Conservation (phyloP, 441 rosid species). For the Monsonia emarginata region DNA sequence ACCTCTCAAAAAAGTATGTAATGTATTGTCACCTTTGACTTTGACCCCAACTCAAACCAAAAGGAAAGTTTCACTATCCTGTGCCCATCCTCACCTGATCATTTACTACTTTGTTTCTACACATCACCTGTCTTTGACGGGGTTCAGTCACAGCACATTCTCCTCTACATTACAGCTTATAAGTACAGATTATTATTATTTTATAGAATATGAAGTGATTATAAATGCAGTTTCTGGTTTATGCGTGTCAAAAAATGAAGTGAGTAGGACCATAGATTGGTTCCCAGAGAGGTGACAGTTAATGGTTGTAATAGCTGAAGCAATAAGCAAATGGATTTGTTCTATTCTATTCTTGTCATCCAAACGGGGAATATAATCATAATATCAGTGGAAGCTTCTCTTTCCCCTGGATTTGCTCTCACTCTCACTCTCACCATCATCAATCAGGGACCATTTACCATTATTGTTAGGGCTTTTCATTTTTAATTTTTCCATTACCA, state of each 20-base stretch:
- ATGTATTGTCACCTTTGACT: too few species aligned
- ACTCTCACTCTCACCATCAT: constrained; percentile 1
- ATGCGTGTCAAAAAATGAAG: neutral
- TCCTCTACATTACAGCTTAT: too few species aligned
- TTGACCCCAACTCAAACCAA: too few species aligned
- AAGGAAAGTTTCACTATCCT: neutral
- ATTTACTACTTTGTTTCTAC: too few species aligned
- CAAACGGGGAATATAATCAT: constrained; percentile 9
- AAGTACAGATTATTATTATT: too few species aligned
- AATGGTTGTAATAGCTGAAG: neutral
- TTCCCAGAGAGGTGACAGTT: neutral
- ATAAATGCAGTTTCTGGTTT: neutral
- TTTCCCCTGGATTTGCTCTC: neutral
- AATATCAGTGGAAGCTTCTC: constrained; percentile 7
- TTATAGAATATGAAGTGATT: too few species aligned
- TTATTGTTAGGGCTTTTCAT: neutral
- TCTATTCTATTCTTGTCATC: constrained; percentile 7
- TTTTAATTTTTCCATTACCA: neutral
- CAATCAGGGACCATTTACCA: constrained; percentile 5
- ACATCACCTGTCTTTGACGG: neutral
- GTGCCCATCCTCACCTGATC: neutral
- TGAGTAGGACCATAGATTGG: neutral
- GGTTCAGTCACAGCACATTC: neutral
- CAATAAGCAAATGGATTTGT: neutral
- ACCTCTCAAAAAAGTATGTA: too few species aligned